Conservation (phyloP, 805 yeast genomes). For the Spencermartinsiella europaea region DNA sequence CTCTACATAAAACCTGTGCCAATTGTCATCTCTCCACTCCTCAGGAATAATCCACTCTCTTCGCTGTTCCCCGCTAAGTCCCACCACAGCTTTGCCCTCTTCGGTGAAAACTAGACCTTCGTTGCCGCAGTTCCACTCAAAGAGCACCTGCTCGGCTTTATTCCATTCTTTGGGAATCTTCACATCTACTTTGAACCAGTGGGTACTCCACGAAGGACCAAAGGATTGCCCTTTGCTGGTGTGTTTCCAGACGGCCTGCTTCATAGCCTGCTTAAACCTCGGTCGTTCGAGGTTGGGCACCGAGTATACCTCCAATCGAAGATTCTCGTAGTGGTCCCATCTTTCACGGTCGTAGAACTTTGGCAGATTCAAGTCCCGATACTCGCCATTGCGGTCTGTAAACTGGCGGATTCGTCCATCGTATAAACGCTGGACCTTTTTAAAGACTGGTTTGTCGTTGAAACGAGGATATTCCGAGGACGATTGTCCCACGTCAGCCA, state of each 20-base stretch:
- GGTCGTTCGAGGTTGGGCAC: constrained; percentile 72
- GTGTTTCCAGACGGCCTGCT: constrained; percentile 42
- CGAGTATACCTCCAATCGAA: constrained; percentile 60
- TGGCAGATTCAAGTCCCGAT: constrained; percentile 66
- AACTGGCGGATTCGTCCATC: constrained; percentile 72
- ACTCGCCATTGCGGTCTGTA: constrained; percentile 68
- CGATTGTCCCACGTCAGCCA: background rate
- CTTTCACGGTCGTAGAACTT: constrained; percentile 67
- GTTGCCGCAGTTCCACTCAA: constrained; percentile 80
- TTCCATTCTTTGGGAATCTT: constrained; percentile 52
- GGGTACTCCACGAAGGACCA: constrained; percentile 97
- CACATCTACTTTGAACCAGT: constrained; percentile 76
- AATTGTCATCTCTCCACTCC: constrained; percentile 43
- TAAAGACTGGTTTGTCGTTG: constrained; percentile 57
- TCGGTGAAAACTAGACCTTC: constrained; percentile 77
- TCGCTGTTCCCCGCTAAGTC: constrained; percentile 82
- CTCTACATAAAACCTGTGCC: constrained; percentile 73
- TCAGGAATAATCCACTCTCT: constrained; percentile 65
- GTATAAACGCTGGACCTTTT: constrained; percentile 70
- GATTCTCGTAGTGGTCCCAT: constrained; percentile 43
- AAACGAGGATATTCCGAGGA: constrained; percentile 15
- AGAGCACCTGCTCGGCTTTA: constrained; percentile 48
- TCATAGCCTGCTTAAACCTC: constrained; percentile 52
- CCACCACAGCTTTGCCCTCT: constrained; percentile 68
- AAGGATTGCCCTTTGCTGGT: constrained; percentile 60